Evolutionary conservation across 768 basidiomycete species (phyloP).

Genomic region (Glaciozyma martinii): DNA sequence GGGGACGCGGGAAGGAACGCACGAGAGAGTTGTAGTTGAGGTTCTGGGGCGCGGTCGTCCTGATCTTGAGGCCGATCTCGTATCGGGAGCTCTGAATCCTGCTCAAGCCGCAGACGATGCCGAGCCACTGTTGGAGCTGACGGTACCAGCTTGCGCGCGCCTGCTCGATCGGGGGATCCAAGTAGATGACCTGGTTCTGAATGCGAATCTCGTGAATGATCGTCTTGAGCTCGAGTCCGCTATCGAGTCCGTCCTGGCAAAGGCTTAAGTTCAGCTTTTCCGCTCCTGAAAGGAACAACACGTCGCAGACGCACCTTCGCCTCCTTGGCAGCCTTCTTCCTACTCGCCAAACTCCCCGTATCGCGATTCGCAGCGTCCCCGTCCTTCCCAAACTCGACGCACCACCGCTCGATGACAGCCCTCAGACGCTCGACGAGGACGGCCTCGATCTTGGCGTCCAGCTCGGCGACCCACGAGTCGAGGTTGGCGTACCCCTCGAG

Average conservation of each 20-base stretch:
- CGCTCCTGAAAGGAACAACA: not conserved
- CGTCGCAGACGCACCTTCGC: conserved; percentile 48
- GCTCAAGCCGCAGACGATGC: conserved; percentile 77
- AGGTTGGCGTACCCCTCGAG: conserved; percentile 91
- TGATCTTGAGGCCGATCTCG: conserved; percentile 88
- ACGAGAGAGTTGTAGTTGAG: conserved; percentile 76
- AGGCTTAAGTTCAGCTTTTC: not conserved
- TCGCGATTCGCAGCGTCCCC: conserved; percentile 28
- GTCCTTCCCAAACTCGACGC: conserved; percentile 71
- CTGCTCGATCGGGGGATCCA: conserved; percentile 94
- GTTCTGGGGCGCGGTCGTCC: conserved; percentile 55
- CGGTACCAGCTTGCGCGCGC: conserved; percentile 82
- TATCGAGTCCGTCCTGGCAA: conserved; percentile 9
- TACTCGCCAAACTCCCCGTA: conserved; percentile 1
- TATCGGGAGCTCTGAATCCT: conserved; percentile 92
- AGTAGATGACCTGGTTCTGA: conserved; percentile 96
- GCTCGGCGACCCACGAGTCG: conserved; percentile 79
- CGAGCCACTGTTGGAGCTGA: conserved; percentile 83
- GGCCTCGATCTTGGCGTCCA: conserved; percentile 69
- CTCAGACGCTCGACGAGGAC: conserved; percentile 66
- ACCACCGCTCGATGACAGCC: conserved; percentile 78
- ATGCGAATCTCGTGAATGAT: conserved; percentile 94
- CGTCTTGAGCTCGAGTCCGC: conserved; percentile 62
- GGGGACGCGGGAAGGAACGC: conserved; percentile 34
- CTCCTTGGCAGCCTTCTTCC: conserved; percentile 36